Evolutionary conservation across 2,329 filamentous ascomycete species (phyloP).

Genomic region (Cercospora sp.): DNA sequence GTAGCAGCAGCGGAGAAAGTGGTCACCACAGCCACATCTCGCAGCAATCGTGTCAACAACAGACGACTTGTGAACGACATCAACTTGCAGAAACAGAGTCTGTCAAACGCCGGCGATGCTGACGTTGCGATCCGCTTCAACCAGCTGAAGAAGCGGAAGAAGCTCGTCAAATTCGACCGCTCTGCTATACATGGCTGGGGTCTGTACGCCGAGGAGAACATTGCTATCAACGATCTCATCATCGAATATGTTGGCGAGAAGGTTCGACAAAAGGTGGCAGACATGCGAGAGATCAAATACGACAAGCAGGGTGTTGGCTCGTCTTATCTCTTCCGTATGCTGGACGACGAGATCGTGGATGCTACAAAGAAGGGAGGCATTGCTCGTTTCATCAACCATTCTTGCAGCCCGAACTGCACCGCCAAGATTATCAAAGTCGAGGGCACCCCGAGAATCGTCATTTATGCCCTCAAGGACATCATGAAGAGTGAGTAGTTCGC

Average conservation of each 20-base stretch:
- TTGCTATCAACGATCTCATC: conserved; percentile 97
- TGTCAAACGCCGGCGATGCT: conserved; percentile 66
- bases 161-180: conserved; percentile 94
- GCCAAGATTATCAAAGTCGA: conserved; percentile 99
- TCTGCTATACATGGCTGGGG: conserved; percentile 99
- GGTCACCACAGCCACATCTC: conserved; percentile 82
- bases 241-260: conserved; percentile 99
- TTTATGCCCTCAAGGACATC: conserved; percentile 95
- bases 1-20: conserved; percentile 71
- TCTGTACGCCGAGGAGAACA: conserved; percentile 95
- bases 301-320: conserved; percentile 95
- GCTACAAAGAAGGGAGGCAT: conserved; percentile 98
- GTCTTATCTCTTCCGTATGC: conserved; percentile 96
- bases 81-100: conserved; percentile 83
- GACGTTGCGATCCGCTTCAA: conserved; percentile 96
- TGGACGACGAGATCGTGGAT: conserved; percentile 96
- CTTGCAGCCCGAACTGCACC: conserved; percentile 96
- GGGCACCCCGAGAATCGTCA: conserved; percentile 96
- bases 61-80: conserved; percentile 91
- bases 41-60: conserved; percentile 93
- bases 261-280: conserved; percentile 94
- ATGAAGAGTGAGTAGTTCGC: conserved; percentile 71
- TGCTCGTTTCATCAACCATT: conserved; percentile 97
- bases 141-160: conserved; percentile 98
- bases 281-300: conserved; percentile 88